Evolutionary conservation across 208 protist species (phyloP).

Genomic region (Acanthamoeba castellanii): DNA sequence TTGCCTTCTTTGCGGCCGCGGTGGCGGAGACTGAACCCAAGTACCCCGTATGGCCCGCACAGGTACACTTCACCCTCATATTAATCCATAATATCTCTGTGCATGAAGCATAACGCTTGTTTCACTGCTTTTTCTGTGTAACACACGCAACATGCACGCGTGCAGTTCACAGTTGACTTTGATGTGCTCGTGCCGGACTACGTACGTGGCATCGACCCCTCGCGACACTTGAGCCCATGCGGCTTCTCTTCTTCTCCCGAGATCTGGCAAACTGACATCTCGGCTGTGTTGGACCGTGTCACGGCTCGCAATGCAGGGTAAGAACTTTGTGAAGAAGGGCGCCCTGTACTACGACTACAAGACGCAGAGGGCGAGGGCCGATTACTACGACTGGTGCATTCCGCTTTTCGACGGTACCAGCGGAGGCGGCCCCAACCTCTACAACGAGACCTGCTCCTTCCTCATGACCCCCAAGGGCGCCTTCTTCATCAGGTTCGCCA

Average conservation of each 20-base stretch:
- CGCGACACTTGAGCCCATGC: neutral
- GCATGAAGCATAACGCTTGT: neutral
- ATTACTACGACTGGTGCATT: constrained; percentile 12
- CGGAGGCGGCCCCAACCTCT: neutral
- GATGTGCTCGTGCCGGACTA: neutral
- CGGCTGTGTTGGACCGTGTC: neutral
- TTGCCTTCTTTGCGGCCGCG: neutral
- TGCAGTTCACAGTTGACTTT: neutral
- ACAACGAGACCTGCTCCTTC: constrained; percentile 25
- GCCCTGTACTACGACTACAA: neutral
- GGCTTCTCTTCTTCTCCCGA: neutral
- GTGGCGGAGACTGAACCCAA: neutral
- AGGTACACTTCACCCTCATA: neutral
- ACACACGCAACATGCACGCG: neutral
- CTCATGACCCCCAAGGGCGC: neutral
- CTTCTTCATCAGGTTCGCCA: neutral
- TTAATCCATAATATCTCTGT: neutral
- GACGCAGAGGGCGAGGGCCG: neutral
- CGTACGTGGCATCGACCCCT: neutral
- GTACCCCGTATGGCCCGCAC: neutral
- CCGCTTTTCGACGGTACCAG: neutral
- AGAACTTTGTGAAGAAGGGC: neutral
- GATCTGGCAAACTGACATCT: too few species aligned
- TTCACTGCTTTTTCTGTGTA: neutral
- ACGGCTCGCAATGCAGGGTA: neutral